Evolutionary conservation across 2,329 filamentous ascomycete species (phyloP), one percentile per base, ranked within the genome.

Genomic region (Ilyonectria destructans): DNA sequence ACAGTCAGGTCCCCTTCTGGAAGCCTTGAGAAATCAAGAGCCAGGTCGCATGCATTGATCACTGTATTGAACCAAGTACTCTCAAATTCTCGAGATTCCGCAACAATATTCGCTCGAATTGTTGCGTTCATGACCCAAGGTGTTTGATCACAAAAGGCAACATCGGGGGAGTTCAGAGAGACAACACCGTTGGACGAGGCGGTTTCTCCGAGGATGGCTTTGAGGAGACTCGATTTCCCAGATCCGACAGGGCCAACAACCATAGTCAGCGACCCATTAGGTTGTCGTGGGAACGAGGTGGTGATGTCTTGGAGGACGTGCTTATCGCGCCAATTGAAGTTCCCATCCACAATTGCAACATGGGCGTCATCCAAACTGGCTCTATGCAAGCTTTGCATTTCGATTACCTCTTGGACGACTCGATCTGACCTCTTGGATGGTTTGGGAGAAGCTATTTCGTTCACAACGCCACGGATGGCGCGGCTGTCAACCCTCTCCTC

Each of bases 51-150:
- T 0, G 79, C 78, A 3, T 76, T 65, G 3, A 82, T 31, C 0
- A 83, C 78, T 2, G 68, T 71, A 0, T 72, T 58, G 49, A 82
- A 82, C 74, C 81, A 79, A 0, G 56, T 15, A 0, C 72, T 71
- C 3, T 83, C 78, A 46, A 77, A 80, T 0, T 52, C 68, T 4
- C 68, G 69, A 2, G 75, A 77, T 21, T 78, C 72, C 0, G 77
- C 81, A 6, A 80, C 62, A 8, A 84, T 80, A 37, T 82, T 83
- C 17, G 78, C 71, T 2, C 78, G 74, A 5, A 83, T 75, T 0
- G 77, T 77, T 0, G 73, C 78, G 23, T 82, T 82, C 65, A 78
- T 74, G 17, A 80, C 65, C 78, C 78, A 82, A 0, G 78, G 73
- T 2, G 75, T 77, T 59, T 80, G 78, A 3, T 75, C 74, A 17